Evolutionary conservation across 805 yeast species (phyloP), one percentile per base, ranked within the genome.

Genomic region (Cyberlindnera euphorbiae): DNA sequence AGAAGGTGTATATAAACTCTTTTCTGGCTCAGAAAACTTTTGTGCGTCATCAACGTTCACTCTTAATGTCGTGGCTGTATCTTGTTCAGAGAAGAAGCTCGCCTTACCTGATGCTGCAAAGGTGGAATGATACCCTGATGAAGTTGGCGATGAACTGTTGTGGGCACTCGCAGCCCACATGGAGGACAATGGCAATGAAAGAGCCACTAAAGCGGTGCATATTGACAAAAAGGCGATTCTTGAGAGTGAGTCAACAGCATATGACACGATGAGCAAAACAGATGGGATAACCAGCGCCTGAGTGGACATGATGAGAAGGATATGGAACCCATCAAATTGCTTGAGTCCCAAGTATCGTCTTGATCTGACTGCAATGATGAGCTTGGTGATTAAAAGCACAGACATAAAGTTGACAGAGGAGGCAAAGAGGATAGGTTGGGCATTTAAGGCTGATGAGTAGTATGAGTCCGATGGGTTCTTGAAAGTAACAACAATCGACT

Each of bases 241-340:
- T 17, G 60, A 45, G 29, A 50, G 48, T 17, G 58, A 37, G 16
- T 59, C 49, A 22, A 64, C 51, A 3, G 70, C 62, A 37, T 71
- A 73, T 16, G 80, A 73, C 23, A 79, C 52, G 30, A 87, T 67
- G 22, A 82, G 73, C 33, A 90, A 49, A 9, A 79, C 58, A 0
- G 93, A 75, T 3, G 97, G 97, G 14, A 86, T 62, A 8, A 88
- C 57, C 70, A 89, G 73, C 0, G 95, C 79, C 58, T 93, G 97
- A 11, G 77, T 61, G 0, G 86, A 65, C 90, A 85, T 85, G 36
- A 89, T 81, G 40, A 86, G 61, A 30, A 93, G 60, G 24, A 88
- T 76, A 56, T 87, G 96, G 56, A 84, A 75, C 17, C 84, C 77
- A 44, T 82, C 89, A 52, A 89, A 86, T 55, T 86, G 95, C 52